Conservation (phyloP, 768 basidiomycete species). For the Hortiboletus campestris region DNA sequence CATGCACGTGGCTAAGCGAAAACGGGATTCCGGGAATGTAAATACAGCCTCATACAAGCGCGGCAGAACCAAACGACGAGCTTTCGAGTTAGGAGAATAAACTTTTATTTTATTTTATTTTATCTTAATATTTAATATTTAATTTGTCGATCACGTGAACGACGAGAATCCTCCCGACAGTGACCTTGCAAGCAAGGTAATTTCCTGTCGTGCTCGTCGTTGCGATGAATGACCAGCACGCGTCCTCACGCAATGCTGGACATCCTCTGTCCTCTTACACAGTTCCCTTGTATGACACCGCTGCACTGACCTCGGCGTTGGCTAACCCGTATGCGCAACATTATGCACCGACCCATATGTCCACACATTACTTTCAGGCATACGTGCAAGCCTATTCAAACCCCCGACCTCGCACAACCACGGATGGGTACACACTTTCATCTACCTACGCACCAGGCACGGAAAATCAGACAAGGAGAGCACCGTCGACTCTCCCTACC, state of each 20-base stretch:
- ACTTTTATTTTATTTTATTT: too few species aligned
- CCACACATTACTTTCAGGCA: slow-evolving; percentile 57
- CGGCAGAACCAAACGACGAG: too few species aligned
- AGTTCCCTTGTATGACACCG: slow-evolving; percentile 22
- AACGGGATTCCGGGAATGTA: too few species aligned
- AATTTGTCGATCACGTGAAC: too few species aligned
- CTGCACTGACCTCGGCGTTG: slow-evolving; percentile 24
- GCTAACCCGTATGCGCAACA: slow-evolving; percentile 30
- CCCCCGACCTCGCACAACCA: slow-evolving; percentile 21
- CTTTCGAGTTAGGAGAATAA: too few species aligned
- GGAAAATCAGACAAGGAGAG: background rate
- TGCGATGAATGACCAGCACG: slow-evolving; percentile 13
- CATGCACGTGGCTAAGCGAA: too few species aligned
- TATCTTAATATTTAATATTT: too few species aligned
- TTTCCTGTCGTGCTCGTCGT: background rate
- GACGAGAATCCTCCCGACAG: too few species aligned
- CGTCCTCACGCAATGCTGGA: slow-evolving; percentile 1
- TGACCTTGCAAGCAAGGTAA: too few species aligned
- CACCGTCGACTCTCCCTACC: background rate
- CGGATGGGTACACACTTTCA: slow-evolving; percentile 39
- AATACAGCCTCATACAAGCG: too few species aligned
- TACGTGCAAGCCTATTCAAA: slow-evolving; percentile 38
- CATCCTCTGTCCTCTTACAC: slow-evolving; percentile 7
- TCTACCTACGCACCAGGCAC: slow-evolving; percentile 35
- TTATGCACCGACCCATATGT: slow-evolving; percentile 31